Evolutionary conservation across 352 stramenopile species (phyloP), one percentile per base, ranked within the genome.

Genomic region (Phytophthora meadii): DNA sequence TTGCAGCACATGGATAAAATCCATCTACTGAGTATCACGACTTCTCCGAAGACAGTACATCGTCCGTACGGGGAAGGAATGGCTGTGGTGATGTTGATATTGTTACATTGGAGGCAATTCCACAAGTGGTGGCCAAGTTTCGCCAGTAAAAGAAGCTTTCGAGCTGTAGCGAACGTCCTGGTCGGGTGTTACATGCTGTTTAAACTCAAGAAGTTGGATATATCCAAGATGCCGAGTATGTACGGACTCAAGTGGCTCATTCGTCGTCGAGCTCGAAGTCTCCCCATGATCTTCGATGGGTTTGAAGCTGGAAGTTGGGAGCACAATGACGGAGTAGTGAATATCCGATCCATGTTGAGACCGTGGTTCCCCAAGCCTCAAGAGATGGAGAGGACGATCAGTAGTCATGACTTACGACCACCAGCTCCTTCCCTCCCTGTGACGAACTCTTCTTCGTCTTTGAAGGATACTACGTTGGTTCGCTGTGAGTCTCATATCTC

Each of bases 241-340:
- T 84, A 76, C 28, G 70, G 68, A 3, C 72, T 92, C 45, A 82
- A 77, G 63, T 90, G 75, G 77, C 70, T 92, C 46, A 89, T 93
- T 56, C 72, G 63, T 12, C 77, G 71, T 48, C 75, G 74, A 11
- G 79, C 82, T 12, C 70, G 72, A 22, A 76, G 64, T 15, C 60
- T 93, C 2, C 72, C 81, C 1, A 69, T 79, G 66, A 79, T 92
- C 48, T 89, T 85, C 49, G 74, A 90, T 45, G 82, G 82, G 14
- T 90, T 89, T 55, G 76, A 91, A 25, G 39, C 64, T 5, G 62
- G 73, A 22, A 71, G 81, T 44, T 93, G 85, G 85, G 71, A 82
- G 39, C 85, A 87, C 68, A 93, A 93, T 34, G 85, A 93, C 44
- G 85, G 85, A 5, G 75, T 76, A 1, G 85, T 94, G 9, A 93